A percentile compares a stretch with the other conserved stretches of the same genome.
Evolutionary conservation across 331 rosid genomes (phyloP).

Genomic region (Cucumis variabilis): DNA sequence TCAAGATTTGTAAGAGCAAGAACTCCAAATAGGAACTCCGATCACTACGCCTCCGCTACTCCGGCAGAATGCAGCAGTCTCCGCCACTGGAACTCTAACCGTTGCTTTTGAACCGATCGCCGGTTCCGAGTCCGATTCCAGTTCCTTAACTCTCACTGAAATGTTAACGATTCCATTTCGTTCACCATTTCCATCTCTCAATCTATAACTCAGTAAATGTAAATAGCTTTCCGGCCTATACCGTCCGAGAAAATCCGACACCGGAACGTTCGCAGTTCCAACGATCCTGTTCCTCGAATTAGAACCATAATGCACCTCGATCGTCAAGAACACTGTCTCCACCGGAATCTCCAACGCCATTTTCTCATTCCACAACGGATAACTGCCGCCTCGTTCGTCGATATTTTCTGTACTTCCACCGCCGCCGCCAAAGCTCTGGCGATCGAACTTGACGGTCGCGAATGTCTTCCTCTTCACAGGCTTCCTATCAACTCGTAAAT

Average conservation of each 20-base stretch:
- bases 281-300: conserved; percentile 36
- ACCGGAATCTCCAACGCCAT: conserved; percentile 41
- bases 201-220: conserved; percentile 63
- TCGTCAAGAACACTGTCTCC: conserved; percentile 33
- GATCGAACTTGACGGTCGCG: conserved; percentile 36
- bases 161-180: conserved; percentile 67
- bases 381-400: conserved; percentile 43
- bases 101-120: background rate
- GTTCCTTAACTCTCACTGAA: conserved; percentile 43
- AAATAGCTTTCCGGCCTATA: conserved; percentile 42
- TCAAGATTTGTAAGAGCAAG: conserved; percentile 1
- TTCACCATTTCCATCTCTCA: conserved; percentile 58
- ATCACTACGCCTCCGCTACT: conserved; percentile 42
- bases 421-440: background rate
- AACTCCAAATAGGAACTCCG: conserved; percentile 66
- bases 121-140: conserved; percentile 18
- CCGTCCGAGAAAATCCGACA: conserved; percentile 51
- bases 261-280: conserved; percentile 63
- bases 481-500: conserved; percentile 31
- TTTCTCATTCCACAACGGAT: conserved; percentile 45
- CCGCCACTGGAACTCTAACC: conserved; percentile 16
- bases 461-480: conserved; percentile 43
- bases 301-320: conserved; percentile 64
- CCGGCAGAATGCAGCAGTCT: conserved; percentile 34
- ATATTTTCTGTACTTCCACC: conserved; percentile 17